A percentile compares a stretch with the other conserved stretches of the same genome.
Conservation (phyloP, 192 early-diverging fungal species). For the Dissophora ornata region DNA sequence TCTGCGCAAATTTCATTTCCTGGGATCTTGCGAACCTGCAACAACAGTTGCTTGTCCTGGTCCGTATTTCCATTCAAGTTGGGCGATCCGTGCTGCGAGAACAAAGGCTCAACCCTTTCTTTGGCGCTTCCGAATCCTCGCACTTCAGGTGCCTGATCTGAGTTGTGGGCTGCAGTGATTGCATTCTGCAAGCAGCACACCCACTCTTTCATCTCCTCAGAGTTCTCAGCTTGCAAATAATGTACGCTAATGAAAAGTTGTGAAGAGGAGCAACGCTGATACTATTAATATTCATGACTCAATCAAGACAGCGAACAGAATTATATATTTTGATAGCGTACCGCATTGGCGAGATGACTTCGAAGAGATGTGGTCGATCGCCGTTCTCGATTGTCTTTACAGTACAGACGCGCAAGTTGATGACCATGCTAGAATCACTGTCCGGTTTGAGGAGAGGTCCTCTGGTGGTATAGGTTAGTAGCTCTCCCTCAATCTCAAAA, state of each 20-base stretch:
- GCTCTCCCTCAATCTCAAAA: conserved; percentile 74
- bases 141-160: conserved; percentile 57
- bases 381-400: conserved; percentile 69
- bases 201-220: conserved; percentile 80
- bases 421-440: conserved; percentile 64
- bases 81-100: conserved; percentile 38
- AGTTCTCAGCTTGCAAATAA: conserved; percentile 80
- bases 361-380: conserved; percentile 84
- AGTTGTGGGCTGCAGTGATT: conserved; percentile 65
- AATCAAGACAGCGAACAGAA: too few relatives aligned
- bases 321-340: conserved; percentile 22
- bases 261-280: too few relatives aligned
- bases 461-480: conserved; percentile 62
- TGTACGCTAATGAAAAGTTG: conserved; percentile 67
- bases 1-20: conserved; percentile 70
- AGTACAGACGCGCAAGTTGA: conserved; percentile 81
- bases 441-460: conserved; percentile 48
- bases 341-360: conserved; percentile 84
- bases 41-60: conserved; percentile 53
- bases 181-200: conserved; percentile 72
- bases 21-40: conserved; percentile 56
- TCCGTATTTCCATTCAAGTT: conserved; percentile 55
- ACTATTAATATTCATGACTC: too few relatives aligned
- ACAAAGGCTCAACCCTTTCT: conserved; percentile 34
- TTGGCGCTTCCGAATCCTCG: conserved; percentile 38